Conservation (phyloP, 441 rosid genomes). For the Erysimum cheiri region DNA sequence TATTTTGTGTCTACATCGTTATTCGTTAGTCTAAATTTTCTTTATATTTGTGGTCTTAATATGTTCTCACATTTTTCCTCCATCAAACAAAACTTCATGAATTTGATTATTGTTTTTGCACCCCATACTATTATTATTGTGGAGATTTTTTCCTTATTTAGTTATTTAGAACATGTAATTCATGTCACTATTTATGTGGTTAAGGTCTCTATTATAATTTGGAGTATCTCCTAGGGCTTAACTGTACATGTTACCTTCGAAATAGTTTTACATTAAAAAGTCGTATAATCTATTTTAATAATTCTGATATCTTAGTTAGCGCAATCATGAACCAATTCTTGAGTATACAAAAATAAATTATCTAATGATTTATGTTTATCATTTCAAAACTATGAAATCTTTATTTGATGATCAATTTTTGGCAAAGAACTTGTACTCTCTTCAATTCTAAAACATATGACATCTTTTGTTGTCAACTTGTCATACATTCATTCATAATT, state of each 20-base stretch:
- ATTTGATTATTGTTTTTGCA: not conserved
- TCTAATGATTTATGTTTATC: not conserved
- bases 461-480: too few relatives aligned
- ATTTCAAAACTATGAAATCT: not conserved
- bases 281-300: not conserved
- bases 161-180: not conserved
- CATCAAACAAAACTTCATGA: not conserved
- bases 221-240: not conserved
- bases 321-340: not conserved
- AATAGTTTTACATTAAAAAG: not conserved
- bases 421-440: not conserved
- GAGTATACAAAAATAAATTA: not conserved
- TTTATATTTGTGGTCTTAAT: not conserved
- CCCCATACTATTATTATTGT: not conserved
- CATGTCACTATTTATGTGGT: constrained; percentile 11
- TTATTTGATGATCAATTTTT: not conserved
- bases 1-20: not conserved
- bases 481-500: too few relatives aligned
- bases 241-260: not conserved
- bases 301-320: not conserved
- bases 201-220: not conserved
- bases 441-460: not conserved
- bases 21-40: not conserved
- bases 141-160: not conserved
- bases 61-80: not conserved